Evolutionary conservation across 257 asterid genomes (phyloP), one percentile per base, ranked within the genome.

Genomic region (Fraxinus cuspidata): DNA sequence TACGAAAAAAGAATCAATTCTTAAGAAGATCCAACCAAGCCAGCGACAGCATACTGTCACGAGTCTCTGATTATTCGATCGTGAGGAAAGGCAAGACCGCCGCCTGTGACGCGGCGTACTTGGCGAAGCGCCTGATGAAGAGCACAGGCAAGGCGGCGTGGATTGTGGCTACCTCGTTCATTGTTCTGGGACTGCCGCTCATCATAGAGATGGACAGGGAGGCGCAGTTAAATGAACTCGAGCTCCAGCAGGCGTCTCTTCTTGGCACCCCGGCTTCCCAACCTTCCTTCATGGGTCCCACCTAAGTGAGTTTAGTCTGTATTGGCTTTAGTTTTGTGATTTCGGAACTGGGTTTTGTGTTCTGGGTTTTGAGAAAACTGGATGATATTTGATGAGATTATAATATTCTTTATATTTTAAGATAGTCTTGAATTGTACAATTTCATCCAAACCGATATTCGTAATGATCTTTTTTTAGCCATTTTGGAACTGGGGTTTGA

Each of bases 91-190:
- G 95, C 2, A 86, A 83, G 77, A 64, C 71, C 66, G 82, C 85
- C 72, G 94, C 91, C 67, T 58, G 78, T 47, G 92, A 85, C 76
- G 82, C 88, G 2, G 86, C 86, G 25, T 87, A 84, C 81, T 93
- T 90, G 34, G 88, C 89, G 19, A 90, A 83, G 79, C 87, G 85
- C 69, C 85, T 92, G 15, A 70, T 89, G 40, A 87, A 75, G 86
- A 88, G 93, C 88, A 92, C 96, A 5, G 97, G 96, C 42, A 88
- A 84, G 84, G 94, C 92, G 15, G 96, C 95, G 6, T 92, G 95
- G 93, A 83, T 87, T 79, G 84, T 77, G 34, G 89, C 87, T 75
- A 87, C 94, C 21, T 82, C 90, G 68, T 71, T 86, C 82, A 78
- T 92, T 85, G 82, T 91, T 19, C 77, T 91, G 7, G 97, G 90